Evolutionary conservation across 176 grass and related monocot genomes (phyloP), one percentile per base, ranked within the genome.

Genomic region (Rhynchospora tenuis): DNA sequence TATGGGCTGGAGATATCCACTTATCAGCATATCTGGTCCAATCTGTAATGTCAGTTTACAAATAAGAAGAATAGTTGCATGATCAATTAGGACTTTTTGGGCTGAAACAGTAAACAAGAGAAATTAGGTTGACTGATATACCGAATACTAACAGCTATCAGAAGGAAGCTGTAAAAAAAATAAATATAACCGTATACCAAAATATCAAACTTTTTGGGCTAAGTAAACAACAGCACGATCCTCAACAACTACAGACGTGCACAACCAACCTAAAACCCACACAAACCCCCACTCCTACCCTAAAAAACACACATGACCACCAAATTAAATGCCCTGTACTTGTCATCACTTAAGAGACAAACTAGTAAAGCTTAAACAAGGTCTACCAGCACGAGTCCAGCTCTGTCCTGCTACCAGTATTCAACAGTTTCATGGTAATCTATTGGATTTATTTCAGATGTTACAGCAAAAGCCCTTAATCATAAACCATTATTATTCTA

Each of bases 1-100:
- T 81, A 98, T 98, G 60, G 95, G 95, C 70, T 95, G 89, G 82
- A 98, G 90, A 83, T 87, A 98, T 83, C 95, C 92, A 90, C 89
- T 91, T 78, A 98, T 84, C 42, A 98, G 92, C 92, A 98, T 93
- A 88, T 98, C 95, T 19, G 87, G 89, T 31, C 87, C 91, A 86
- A 98, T 92, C 95, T 98, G 84, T 58, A 60, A 51, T 52, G 68
- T 86, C 15, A 15, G 59, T 64, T 26, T 20, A 59, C 23, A 57
- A 59, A 60, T 38, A 58, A 81, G 28, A 82, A 82, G 42, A 67
- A 55, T 31, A 22, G 47, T 77, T 76, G 55, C 13, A 77, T 56
- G 73, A 2, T 76, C 15, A 19, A 31, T 55, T 54, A 76, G 54
- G 11, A 76, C 4, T 3, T 28, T 28, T 54, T 29, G 12, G 24